phyloP scores from a whole-genome alignment of 2,329 filamentous ascomycete species.

The Monilinia aucupariae region DNA sequence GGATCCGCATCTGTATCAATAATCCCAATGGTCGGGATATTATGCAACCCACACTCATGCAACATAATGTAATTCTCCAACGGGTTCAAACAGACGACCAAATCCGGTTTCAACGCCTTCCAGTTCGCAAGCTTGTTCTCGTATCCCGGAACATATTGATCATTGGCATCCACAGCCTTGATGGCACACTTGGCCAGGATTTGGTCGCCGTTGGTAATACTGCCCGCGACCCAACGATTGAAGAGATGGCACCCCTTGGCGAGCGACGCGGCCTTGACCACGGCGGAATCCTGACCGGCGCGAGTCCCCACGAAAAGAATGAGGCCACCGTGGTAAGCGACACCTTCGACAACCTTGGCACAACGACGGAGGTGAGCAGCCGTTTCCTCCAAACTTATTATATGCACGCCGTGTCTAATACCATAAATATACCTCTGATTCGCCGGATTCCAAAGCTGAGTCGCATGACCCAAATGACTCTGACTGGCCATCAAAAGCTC shows the following conservation, averaged over 20 bases:
- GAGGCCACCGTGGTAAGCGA: constrained; percentile 74
- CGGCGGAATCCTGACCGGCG: constrained; percentile 70
- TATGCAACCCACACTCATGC: constrained; percentile 83
- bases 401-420: constrained; percentile 79
- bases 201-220: constrained; percentile 87
- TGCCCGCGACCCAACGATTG: constrained; percentile 85
- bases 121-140: constrained; percentile 58
- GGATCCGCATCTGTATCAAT: constrained; percentile 92
- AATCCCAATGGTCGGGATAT: constrained; percentile 88
- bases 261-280: constrained; percentile 74
- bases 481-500: constrained; percentile 86
- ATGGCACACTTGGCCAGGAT: constrained; percentile 67
- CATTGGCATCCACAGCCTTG: constrained; percentile 72
- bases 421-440: constrained; percentile 95
- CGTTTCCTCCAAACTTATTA: constrained; percentile 86
- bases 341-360: constrained; percentile 84
- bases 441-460: constrained; percentile 86
- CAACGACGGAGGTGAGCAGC: constrained; percentile 87
- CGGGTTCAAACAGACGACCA: constrained; percentile 90
- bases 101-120: constrained; percentile 71
- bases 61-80: constrained; percentile 85
- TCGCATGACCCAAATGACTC: constrained; percentile 84
- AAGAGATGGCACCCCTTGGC: constrained; percentile 82
- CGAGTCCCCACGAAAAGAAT: constrained; percentile 89
- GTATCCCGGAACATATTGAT: constrained; percentile 57